Conservation (phyloP, 2,329 filamentous ascomycete species). For the Aspergillus sp. region DNA sequence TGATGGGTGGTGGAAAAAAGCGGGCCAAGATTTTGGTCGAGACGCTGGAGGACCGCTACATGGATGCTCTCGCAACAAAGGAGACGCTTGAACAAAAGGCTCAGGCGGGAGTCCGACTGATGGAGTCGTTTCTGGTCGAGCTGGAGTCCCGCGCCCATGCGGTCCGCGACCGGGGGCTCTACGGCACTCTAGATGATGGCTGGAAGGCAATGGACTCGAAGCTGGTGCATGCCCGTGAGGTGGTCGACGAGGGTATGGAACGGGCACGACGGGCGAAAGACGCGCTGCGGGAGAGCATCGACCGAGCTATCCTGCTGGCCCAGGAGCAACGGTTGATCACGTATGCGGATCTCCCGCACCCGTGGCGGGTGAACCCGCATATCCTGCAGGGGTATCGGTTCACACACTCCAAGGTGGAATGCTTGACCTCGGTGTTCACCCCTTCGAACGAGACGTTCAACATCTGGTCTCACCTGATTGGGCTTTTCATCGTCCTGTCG, state of each 20-base stretch:
- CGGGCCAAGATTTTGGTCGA: conserved; percentile 88
- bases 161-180: conserved; percentile 74
- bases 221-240: conserved; percentile 70
- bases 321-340: conserved; percentile 78
- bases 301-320: conserved; percentile 72
- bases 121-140: conserved; percentile 82
- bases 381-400: conserved; percentile 93
- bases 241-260: conserved; percentile 79
- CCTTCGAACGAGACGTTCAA: conserved; percentile 94
- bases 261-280: conserved; percentile 80
- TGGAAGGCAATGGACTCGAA: conserved; percentile 79
- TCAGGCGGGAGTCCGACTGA: conserved; percentile 78
- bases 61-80: conserved; percentile 79
- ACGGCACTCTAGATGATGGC: conserved; percentile 76
- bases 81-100: conserved; percentile 92
- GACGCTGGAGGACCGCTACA: conserved; percentile 83
- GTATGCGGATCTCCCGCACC: conserved; percentile 86
- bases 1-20: conserved; percentile 82
- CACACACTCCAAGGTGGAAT: conserved; percentile 85
- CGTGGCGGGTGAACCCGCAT: conserved; percentile 94
- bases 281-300: conserved; percentile 80
- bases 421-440: conserved; percentile 77
- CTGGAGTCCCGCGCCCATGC: conserved; percentile 82
- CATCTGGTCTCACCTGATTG: conserved; percentile 94
- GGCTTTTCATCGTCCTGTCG: conserved; percentile 81